These are phyloP conservation scores for Solanum hybrid DNA, from an alignment of 305 asterid genomes.

Conservation along the genomic window DNA sequence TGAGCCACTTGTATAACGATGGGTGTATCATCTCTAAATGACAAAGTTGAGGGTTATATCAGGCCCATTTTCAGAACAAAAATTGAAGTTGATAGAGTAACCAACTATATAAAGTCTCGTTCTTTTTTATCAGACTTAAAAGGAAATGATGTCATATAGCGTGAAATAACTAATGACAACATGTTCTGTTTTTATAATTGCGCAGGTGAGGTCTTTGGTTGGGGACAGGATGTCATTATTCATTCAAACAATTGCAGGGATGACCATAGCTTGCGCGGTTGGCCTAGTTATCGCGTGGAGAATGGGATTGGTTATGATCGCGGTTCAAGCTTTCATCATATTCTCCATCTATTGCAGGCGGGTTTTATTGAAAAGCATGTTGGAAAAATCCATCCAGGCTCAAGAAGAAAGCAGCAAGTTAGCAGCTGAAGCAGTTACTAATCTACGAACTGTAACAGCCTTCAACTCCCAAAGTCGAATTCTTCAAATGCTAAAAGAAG, in stretches of 20 bases:
- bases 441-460: conserved; percentile 68
- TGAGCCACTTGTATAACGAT: background rate
- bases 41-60: background rate
- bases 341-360: conserved; percentile 52
- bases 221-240: conserved; percentile 81
- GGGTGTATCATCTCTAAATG: background rate
- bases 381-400: conserved; percentile 56
- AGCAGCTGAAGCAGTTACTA: conserved; percentile 89
- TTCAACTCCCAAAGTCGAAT: conserved; percentile 74
- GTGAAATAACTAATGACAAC: background rate
- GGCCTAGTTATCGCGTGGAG: conserved; percentile 76
- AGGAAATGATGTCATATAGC: background rate
- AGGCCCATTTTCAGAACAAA: background rate
- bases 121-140: background rate
- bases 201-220: conserved; percentile 75
- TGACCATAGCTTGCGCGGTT: conserved; percentile 66
- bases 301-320: conserved; percentile 78
- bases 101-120: background rate
- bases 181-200: background rate
- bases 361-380: conserved; percentile 69
- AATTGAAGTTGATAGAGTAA: background rate
- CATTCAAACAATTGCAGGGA: conserved; percentile 67
- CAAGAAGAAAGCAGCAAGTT: conserved; percentile 82
- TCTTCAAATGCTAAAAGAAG: conserved; percentile 59
- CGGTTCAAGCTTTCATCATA: conserved; percentile 74